phyloP scores from a whole-genome alignment of 2,329 filamentous ascomycete genomes.

The Fusarium xylarioides region DNA sequence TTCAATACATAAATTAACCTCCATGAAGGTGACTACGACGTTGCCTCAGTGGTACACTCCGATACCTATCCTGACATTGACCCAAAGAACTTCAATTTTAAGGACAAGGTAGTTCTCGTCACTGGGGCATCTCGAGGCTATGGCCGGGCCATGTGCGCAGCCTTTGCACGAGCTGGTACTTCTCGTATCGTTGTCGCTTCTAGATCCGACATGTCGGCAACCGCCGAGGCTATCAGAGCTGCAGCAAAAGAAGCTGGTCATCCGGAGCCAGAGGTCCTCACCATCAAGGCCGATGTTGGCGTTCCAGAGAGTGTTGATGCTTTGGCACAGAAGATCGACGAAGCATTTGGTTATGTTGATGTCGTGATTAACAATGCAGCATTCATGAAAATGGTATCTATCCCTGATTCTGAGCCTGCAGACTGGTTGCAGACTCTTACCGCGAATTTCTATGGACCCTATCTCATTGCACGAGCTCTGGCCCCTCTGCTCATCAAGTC shows the following conservation, averaged over 20 bases:
- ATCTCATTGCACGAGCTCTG: conserved; percentile 1
- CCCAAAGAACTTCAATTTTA: not conserved
- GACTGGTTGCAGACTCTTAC: conserved; percentile 10
- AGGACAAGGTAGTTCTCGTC: conserved; percentile 4
- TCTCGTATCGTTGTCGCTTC: not conserved
- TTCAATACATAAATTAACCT: not conserved
- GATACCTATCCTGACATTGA: conserved; percentile 11
- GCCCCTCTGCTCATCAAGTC: conserved; percentile 1
- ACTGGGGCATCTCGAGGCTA: conserved; percentile 16
- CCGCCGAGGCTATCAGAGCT: not conserved
- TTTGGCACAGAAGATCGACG: not conserved
- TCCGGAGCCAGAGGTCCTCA: not conserved
- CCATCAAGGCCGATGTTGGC: conserved; percentile 3
- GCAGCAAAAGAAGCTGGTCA: not conserved
- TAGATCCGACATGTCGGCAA: conserved; percentile 1
- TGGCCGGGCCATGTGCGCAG: conserved; percentile 9
- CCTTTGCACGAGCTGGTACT: not conserved
- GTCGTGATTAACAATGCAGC: conserved; percentile 17
- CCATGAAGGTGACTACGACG: not conserved
- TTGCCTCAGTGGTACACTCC: not conserved
- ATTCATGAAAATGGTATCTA: conserved; percentile 8
- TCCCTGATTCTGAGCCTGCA: conserved; percentile 2
- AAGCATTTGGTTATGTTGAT: not conserved
- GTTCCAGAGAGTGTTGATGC: conserved; percentile 4
- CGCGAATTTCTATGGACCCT: conserved; percentile 2